A percentile compares a stretch with the other conserved stretches of the same genome.
Evolutionary conservation across 345 rosid genomes (phyloP).

Genomic region (Eucalyptus victrix): DNA sequence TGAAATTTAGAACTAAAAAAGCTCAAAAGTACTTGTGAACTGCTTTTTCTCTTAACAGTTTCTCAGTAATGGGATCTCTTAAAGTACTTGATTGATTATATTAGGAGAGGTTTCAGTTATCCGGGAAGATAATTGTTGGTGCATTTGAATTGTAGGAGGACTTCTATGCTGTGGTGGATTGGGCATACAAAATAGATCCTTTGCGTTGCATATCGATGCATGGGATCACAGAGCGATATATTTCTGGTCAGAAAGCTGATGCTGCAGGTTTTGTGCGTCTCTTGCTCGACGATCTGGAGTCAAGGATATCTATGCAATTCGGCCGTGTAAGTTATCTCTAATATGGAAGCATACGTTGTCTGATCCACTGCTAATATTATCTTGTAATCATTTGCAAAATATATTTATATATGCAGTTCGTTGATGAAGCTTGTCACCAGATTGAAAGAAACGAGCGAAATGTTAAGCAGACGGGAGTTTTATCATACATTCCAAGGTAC

Average conservation of each 20-base stretch:
- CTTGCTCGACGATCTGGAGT: slow-evolving; percentile 91
- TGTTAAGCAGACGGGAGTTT: slow-evolving; percentile 79
- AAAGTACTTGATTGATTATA: background rate
- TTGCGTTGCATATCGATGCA: slow-evolving; percentile 98
- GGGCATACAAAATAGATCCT: slow-evolving; percentile 99
- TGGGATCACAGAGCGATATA: slow-evolving; percentile 93
- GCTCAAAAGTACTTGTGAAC: background rate
- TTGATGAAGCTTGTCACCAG: slow-evolving; percentile 97
- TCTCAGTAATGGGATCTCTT: background rate
- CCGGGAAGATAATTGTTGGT: background rate
- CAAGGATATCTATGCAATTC: slow-evolving; percentile 88
- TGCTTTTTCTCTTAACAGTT: background rate
- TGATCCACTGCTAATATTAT: background rate
- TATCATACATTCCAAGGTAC: slow-evolving; percentile 92
- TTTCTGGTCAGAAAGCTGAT: slow-evolving; percentile 99
- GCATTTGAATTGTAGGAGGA: slow-evolving; percentile 49
- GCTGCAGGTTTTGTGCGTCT: slow-evolving; percentile 99
- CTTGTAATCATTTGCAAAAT: background rate
- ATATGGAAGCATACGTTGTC: background rate
- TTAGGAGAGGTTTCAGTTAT: background rate
- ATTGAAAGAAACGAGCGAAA: slow-evolving; percentile 93
- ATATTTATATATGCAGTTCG: slow-evolving; percentile 42
- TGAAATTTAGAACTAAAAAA: background rate
- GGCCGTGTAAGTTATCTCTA: slow-evolving; percentile 49
- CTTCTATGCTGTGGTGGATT: slow-evolving; percentile 96